Conservation (phyloP, 495 filamentous ascomycete genomes). For the Xylaria palmicola region DNA sequence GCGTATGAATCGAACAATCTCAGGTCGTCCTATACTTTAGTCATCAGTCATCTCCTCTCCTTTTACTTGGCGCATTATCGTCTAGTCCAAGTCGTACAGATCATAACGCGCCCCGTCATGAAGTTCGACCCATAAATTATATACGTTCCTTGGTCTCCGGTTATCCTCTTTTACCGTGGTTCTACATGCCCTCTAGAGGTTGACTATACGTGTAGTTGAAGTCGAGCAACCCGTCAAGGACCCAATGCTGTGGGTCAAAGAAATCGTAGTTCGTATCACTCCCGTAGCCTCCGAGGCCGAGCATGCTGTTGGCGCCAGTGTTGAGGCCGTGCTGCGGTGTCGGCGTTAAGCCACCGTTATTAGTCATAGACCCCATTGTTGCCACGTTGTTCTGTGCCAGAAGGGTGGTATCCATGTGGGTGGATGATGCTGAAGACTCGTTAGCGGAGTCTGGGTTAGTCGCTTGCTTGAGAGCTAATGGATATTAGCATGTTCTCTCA, state of each 20-base stretch:
- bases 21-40: slow-evolving; percentile 3
- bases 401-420: slow-evolving; percentile 54
- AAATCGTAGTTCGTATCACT: slow-evolving; percentile 70
- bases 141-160: background rate
- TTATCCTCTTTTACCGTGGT: background rate
- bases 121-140: background rate
- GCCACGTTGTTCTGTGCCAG: slow-evolving; percentile 38
- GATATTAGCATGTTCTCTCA: slow-evolving; percentile 30
- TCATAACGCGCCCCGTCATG: background rate
- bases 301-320: slow-evolving; percentile 35
- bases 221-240: slow-evolving; percentile 80
- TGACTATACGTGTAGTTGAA: slow-evolving; percentile 65
- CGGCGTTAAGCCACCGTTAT: slow-evolving; percentile 49
- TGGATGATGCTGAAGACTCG: slow-evolving; percentile 69
- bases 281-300: slow-evolving; percentile 56
- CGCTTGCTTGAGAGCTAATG: slow-evolving; percentile 75
- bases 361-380: slow-evolving; percentile 31
- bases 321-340: slow-evolving; percentile 44
- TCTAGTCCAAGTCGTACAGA: slow-evolving; percentile 3
- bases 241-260: slow-evolving; percentile 88
- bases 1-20: slow-evolving; percentile 12
- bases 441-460: slow-evolving; percentile 79
- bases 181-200: slow-evolving; percentile 47
- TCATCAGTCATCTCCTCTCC: slow-evolving; percentile 45
- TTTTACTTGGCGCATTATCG: slow-evolving; percentile 10